A percentile compares a stretch with the other conserved stretches of the same genome.
Conservation (phyloP, 2,329 filamentous ascomycete genomes). For the Ceratocystis cubensis region DNA sequence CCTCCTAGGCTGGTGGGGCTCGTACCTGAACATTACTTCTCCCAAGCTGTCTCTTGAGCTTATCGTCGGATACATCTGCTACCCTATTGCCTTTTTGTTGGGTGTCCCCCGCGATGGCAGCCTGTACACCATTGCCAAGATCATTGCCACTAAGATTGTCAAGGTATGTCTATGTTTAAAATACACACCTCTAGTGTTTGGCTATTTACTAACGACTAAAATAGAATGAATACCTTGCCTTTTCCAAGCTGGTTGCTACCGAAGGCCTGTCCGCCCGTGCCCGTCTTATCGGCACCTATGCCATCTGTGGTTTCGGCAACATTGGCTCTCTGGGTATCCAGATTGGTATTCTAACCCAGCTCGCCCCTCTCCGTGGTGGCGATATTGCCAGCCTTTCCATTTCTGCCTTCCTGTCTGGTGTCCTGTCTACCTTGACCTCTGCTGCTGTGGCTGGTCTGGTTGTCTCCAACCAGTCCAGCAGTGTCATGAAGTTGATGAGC, state of each 20-base stretch:
- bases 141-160: conserved; percentile 78
- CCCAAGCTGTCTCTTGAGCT: conserved; percentile 53
- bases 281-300: conserved; percentile 72
- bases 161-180: conserved; percentile 30
- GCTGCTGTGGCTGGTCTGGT: conserved; percentile 68
- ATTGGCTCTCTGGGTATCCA: conserved; percentile 79
- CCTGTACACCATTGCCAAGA: conserved; percentile 57
- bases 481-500: conserved; percentile 19
- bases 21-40: conserved; percentile 59
- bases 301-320: conserved; percentile 73
- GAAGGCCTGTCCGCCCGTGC: conserved; percentile 53
- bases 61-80: conserved; percentile 65
- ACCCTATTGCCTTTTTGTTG: conserved; percentile 67
- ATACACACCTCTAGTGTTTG: conserved; percentile 24
- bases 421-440: conserved; percentile 66
- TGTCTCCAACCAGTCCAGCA: conserved; percentile 38
- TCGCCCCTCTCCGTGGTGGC: conserved; percentile 59
- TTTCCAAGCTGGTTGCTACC: conserved; percentile 45
- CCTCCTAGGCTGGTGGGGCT: conserved; percentile 71
- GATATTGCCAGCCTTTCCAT: conserved; percentile 66
- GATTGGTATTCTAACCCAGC: conserved; percentile 74
- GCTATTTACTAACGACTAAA: conserved; percentile 31
- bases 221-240: conserved; percentile 73
- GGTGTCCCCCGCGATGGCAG: conserved; percentile 57
- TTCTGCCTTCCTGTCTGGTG: conserved; percentile 64